Percentiles rank a stretch among this genome's conserved stretches.
Conservation (phyloP, 169 alveolate species). For the Plasmodium yoelii region DNA sequence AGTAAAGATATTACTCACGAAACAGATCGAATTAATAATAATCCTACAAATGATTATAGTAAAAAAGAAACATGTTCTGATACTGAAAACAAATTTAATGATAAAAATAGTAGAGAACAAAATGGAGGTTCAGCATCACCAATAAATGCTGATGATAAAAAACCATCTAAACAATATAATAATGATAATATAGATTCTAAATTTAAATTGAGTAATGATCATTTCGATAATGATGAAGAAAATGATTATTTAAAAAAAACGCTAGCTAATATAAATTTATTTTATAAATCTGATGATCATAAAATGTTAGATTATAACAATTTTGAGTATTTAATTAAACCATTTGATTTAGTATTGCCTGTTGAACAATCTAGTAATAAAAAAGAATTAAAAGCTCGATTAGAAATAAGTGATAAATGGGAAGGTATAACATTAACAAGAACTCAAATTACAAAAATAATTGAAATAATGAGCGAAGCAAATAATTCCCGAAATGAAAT, state of each 20-base stretch:
- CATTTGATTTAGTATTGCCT: conserved; percentile 73
- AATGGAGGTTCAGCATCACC: neutral
- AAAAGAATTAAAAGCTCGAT: conserved; percentile 80
- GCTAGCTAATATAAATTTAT: conserved; percentile 24
- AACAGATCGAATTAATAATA: neutral
- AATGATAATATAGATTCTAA: neutral
- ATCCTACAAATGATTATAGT: neutral
- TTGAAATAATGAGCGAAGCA: conserved; percentile 84
- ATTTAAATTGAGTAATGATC: conserved; percentile 25
- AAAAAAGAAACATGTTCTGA: neutral
- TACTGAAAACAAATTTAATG: neutral
- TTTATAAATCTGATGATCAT: conserved; percentile 62
- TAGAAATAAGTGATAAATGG: conserved; percentile 80
- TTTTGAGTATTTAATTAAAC: conserved; percentile 78
- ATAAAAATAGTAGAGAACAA: neutral
- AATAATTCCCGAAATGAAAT: conserved; percentile 79
- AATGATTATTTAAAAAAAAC: conserved; percentile 58
- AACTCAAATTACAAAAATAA: conserved; percentile 82
- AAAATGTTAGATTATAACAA: conserved; percentile 52
- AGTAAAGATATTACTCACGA: conserved; percentile 3
- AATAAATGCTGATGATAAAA: neutral
- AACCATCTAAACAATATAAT: neutral
- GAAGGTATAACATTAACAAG: conserved; percentile 84
- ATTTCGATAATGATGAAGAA: conserved; percentile 11
- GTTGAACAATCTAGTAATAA: conserved; percentile 76